Evolutionary conservation across 2,329 filamentous ascomycete species (phyloP).

Genomic region (Pestalotiopsis sp.): DNA sequence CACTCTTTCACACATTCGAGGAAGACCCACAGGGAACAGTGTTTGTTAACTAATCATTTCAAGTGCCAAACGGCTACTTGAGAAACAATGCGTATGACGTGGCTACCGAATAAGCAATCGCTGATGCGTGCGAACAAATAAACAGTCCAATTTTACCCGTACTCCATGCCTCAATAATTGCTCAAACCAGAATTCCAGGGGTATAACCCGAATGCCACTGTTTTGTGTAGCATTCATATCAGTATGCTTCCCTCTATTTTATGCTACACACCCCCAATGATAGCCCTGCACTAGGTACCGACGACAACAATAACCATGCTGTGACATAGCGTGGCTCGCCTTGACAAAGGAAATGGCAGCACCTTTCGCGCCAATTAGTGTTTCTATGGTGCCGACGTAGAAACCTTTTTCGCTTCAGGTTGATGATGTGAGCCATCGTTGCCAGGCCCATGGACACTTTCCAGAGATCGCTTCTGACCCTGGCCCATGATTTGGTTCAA

Average conservation of each 20-base stretch:
- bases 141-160: background rate
- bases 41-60: background rate
- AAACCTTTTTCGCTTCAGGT: background rate
- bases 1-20: background rate
- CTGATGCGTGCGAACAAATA: background rate
- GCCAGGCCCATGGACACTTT: conserved; percentile 1
- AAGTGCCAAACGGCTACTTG: background rate
- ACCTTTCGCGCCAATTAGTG: background rate
- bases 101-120: background rate
- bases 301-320: background rate
- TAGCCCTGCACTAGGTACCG: too few species aligned
- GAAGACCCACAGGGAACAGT: background rate
- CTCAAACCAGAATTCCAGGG: background rate
- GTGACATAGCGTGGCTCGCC: background rate
- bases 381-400: background rate
- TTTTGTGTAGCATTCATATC: background rate
- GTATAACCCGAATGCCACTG: background rate
- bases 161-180: background rate
- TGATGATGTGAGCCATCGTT: background rate
- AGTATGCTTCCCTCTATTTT: background rate
- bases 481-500: conserved; percentile 30
- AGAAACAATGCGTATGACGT: background rate
- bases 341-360: background rate
- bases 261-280: background rate
- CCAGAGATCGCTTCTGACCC: conserved; percentile 3